phyloP scores from a whole-genome alignment of 1,284 basidiomycete genomes.

The Spongispora temasekensis region DNA sequence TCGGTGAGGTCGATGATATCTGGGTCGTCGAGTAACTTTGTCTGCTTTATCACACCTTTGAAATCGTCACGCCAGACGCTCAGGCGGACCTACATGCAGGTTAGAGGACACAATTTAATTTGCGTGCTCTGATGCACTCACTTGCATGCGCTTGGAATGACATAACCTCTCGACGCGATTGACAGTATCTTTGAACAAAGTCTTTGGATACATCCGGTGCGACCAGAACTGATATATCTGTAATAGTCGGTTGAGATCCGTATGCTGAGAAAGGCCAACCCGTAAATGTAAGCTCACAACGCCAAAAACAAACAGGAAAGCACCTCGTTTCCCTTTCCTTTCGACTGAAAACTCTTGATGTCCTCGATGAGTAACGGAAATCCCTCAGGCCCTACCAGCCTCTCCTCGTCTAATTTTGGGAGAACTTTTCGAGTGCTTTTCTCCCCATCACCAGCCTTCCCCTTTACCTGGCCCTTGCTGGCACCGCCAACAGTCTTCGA shows the following conservation, averaged over 20 bases:
- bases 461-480: slow-evolving; percentile 25
- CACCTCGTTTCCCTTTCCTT: slow-evolving; percentile 91
- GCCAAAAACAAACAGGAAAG: slow-evolving; percentile 17
- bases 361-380: slow-evolving; percentile 77
- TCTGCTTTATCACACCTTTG: slow-evolving; percentile 50
- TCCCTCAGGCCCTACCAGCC: slow-evolving; percentile 69
- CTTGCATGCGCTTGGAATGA: slow-evolving; percentile 81
- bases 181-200: slow-evolving; percentile 82
- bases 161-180: slow-evolving; percentile 83
- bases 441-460: slow-evolving; percentile 37
- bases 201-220: slow-evolving; percentile 87
- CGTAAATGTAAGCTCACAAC: slow-evolving; percentile 2
- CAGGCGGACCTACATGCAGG: slow-evolving; percentile 54
- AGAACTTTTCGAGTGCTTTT: slow-evolving; percentile 54
- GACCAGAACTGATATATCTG: slow-evolving; percentile 91
- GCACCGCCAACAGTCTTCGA: slow-evolving; percentile 38
- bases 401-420: slow-evolving; percentile 70
- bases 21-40: slow-evolving; percentile 32
- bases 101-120: slow-evolving; percentile 8
- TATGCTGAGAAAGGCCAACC: slow-evolving; percentile 45
- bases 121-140: slow-evolving; percentile 36
- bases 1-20: slow-evolving; percentile 35
- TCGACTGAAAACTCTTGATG: slow-evolving; percentile 73
- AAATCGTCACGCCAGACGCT: slow-evolving; percentile 77
- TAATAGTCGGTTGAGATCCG: slow-evolving; percentile 77